These are phyloP conservation scores for Erythrobasidium yunnanense DNA, from an alignment of 768 basidiomycete genomes.

Conservation along the genomic window DNA sequence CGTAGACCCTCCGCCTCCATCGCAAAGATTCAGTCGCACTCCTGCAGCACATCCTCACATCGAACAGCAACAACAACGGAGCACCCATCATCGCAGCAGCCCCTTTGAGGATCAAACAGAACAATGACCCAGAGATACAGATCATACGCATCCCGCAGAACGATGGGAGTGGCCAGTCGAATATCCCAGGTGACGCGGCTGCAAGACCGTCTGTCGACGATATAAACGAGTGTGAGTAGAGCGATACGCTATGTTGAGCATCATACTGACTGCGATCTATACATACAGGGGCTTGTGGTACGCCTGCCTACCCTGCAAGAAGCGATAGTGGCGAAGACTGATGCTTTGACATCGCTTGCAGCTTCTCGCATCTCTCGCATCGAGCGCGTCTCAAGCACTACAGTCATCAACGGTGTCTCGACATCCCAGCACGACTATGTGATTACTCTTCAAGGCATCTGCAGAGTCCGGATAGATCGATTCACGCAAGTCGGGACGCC, in stretches of 20 bases:
- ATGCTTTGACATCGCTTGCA: background rate
- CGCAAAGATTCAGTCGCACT: background rate
- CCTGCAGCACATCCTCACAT: background rate
- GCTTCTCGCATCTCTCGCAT: constrained; percentile 33
- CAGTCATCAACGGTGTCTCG: constrained; percentile 5
- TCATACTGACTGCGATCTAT: background rate
- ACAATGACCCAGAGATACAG: too few relatives aligned
- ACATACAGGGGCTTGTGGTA: constrained; percentile 15
- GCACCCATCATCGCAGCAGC: background rate
- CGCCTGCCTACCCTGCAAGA: background rate
- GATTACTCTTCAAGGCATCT: constrained; percentile 30
- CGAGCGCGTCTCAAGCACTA: constrained; percentile 19
- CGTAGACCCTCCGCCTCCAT: background rate
- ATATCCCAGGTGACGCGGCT: background rate
- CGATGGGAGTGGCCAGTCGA: too few relatives aligned
- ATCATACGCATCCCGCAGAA: too few relatives aligned
- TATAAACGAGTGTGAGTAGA: constrained; percentile 14
- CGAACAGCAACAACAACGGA: background rate
- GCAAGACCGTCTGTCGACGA: background rate
- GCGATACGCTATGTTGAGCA: background rate
- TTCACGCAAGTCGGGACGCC: background rate
- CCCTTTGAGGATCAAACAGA: background rate
- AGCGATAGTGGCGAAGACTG: too few relatives aligned
- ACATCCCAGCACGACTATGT: background rate
- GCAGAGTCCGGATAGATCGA: constrained; percentile 29